Evolutionary conservation across 352 stramenopile genomes (phyloP).

Genomic region (Globisporangium solare): DNA sequence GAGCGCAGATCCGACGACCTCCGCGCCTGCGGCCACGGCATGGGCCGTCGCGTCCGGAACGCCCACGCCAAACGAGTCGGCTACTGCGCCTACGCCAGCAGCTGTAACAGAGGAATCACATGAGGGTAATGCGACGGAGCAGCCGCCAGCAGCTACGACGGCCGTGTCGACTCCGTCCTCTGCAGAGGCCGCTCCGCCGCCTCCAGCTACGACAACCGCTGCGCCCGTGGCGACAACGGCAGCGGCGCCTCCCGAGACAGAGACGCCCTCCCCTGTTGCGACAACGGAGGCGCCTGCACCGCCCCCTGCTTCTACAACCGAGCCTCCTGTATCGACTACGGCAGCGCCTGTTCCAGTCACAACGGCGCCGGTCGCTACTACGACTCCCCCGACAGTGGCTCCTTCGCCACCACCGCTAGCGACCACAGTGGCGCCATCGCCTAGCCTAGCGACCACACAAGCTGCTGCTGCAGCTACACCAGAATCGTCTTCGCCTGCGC

Average conservation of each 20-base stretch:
- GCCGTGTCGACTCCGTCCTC: too few species aligned
- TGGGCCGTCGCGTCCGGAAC: not conserved
- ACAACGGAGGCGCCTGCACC: conserved; percentile 10
- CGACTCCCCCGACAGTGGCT: conserved; percentile 47
- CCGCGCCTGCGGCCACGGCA: not conserved
- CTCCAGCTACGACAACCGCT: too few species aligned
- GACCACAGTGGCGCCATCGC: not conserved
- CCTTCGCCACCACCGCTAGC: conserved; percentile 19
- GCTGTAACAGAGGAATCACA: too few species aligned
- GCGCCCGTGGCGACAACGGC: too few species aligned
- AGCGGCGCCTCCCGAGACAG: conserved; percentile 3
- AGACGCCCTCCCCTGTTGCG: conserved; percentile 7
- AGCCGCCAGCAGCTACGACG: too few species aligned
- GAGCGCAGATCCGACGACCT: not conserved
- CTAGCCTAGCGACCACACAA: not conserved
- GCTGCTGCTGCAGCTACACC: not conserved
- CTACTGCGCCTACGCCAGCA: not conserved
- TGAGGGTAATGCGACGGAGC: too few species aligned
- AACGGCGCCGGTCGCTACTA: not conserved
- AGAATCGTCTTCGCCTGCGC: not conserved
- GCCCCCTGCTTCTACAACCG: conserved; percentile 8
- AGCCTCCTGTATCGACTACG: conserved; percentile 9
- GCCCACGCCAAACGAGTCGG: not conserved
- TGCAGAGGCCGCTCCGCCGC: too few species aligned
- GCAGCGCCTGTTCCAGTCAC: conserved; percentile 15